Evolutionary conservation across 1,284 basidiomycete species (phyloP), one percentile per base, ranked within the genome.

Genomic region (Gymnopus androsaceus): DNA sequence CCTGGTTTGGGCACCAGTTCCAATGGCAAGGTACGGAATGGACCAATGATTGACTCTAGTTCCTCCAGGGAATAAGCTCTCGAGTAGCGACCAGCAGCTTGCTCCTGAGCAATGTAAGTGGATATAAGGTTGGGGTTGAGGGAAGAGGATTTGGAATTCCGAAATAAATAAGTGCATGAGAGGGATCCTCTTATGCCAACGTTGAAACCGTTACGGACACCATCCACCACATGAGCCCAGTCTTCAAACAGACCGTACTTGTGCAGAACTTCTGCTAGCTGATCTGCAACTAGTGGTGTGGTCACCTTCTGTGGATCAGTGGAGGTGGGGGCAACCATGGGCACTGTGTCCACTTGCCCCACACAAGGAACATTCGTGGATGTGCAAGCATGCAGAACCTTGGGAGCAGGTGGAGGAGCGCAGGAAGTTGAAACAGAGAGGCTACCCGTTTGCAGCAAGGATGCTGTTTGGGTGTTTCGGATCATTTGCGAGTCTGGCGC

Each of bases 131-230:
- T 19, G 2, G 67, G 55, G 23, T 66, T 60, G 8, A 68, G 54
- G 71, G 72, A 1, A 55, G 51, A 56, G 72, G 71, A 61, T 74
- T 75, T 17, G 72, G 71, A 61, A 73, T 75, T 17, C 53, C 56
- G 57, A 65, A 59, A 64, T 31, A 64, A 61, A 48, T 58, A 55
- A 12, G 64, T 52, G 7, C 44, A 40, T 1, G 42, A 28, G 1
- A 64, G 55, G 12, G 54, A 46, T 2, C 33, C 54, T 2, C 34
- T 33, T 14, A 70, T 44, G 0, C 73, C 73, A 11, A 72, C 61
- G 36, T 67, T 59, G 57, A 75, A 75, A 21, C 73, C 71, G n/a
- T n/a, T n/a, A n/a, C n/a, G n/a, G n/a, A 41, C 38, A 6, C 38
- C 38, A 41, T 41, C 38, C 15, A 41, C 38, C 21, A 41, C 21